Conservation (phyloP, 176 grass and related monocot species). For the Oryza brachyantha region DNA sequence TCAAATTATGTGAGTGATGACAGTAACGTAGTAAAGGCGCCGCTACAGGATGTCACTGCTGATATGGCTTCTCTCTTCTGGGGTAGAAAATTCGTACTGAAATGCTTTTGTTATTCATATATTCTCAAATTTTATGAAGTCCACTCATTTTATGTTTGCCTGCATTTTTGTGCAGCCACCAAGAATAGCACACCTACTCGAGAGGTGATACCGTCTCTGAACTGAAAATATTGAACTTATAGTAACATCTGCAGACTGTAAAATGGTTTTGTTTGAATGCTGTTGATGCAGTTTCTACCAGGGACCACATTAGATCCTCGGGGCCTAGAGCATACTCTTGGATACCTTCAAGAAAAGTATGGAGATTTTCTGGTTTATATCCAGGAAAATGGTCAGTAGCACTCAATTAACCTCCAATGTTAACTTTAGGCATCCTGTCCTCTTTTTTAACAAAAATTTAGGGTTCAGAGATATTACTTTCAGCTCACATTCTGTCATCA, state of each 20-base stretch:
- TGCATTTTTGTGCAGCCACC: not conserved
- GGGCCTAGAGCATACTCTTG: constrained; percentile 32
- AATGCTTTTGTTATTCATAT: not conserved
- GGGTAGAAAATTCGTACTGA: not conserved
- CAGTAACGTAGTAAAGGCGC: not conserved
- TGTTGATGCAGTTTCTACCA: not conserved
- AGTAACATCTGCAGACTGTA: not conserved
- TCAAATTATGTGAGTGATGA: constrained; percentile 37
- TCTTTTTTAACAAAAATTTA: not conserved
- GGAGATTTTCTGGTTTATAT: constrained; percentile 44
- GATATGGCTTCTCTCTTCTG: not conserved
- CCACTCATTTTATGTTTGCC: not conserved
- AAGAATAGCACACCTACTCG: not conserved
- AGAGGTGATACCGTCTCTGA: not conserved
- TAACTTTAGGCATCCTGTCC: not conserved
- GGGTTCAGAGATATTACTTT: not conserved
- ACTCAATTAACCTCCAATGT: not conserved
- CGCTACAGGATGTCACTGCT: constrained; percentile 11
- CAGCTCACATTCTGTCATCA: not conserved
- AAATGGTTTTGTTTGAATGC: not conserved
- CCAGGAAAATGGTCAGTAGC: constrained; percentile 40
- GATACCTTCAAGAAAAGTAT: constrained; percentile 38
- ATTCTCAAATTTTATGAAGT: not conserved
- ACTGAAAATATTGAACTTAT: not conserved
- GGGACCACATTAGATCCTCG: not conserved